These are phyloP conservation scores for Omphalea diandra DNA, from an alignment of 441 rosid species.

Conservation along the genomic window DNA sequence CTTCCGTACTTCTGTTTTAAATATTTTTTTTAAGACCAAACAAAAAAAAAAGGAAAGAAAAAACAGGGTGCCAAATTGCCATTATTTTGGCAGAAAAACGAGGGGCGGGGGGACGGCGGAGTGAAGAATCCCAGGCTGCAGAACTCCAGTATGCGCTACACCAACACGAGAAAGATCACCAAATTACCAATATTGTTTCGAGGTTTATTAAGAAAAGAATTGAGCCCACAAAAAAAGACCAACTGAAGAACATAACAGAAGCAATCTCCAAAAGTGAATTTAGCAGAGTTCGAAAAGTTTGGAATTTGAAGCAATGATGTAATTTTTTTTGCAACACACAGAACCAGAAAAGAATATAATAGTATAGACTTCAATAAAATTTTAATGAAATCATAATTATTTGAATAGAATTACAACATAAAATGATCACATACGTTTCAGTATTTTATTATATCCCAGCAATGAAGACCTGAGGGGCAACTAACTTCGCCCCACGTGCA, in stretches of 20 bases:
- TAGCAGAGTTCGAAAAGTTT: background rate
- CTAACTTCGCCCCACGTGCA: constrained; percentile 40
- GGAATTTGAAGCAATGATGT: background rate
- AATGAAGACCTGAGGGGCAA: constrained; percentile 23
- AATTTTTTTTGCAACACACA: background rate
- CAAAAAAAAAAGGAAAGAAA: no score
- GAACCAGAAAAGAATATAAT: background rate
- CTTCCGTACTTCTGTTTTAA: no score
- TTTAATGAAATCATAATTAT: background rate
- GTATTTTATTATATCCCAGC: constrained; percentile 16
- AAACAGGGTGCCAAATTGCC: no score
- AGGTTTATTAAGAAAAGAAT: no score
- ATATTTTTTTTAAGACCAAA: no score
- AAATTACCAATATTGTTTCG: no score
- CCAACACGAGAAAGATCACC: no score
- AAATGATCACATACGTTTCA: background rate
- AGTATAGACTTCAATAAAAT: background rate
- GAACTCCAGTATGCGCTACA: no score
- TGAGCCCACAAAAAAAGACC: no score
- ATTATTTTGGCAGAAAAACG: no score
- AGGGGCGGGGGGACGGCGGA: no score
- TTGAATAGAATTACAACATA: background rate
- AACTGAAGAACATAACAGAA: background rate
- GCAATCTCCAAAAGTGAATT: background rate
- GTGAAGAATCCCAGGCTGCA: no score